Base-by-base conservation (phyloP, 371 early-diverging fungal species). In the Apophysomyces variabilis region DNA sequence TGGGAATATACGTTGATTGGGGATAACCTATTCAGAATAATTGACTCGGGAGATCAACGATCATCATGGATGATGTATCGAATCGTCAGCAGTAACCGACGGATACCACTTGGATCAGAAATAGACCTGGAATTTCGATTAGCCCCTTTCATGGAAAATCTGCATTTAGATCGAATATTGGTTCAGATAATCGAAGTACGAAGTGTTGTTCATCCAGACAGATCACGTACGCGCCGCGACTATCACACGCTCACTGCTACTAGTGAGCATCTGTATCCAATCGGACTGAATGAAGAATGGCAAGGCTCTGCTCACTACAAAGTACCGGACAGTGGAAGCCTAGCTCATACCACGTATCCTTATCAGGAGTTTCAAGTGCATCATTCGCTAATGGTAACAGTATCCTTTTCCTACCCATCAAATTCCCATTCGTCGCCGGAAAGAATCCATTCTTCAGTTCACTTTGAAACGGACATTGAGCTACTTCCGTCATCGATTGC, bases 121-220 rank as follows among this genome's bases (percentile, higher is more conserved):
- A 21, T 50, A 16, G 9, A 26, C 11, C 16, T 50, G 7, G 21
- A 50, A 5, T 21, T 50, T 16, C 54, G 21, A 21, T 26, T 50
- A 8, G 21, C 4, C 1, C 54, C 54, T 11, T 4, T 21, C 0
- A 21, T 21, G 21, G 21, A 21, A 32, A 18, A 1, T 11, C 21
- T 50, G 7, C 54, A 11, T 9, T 9, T 50, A 21, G 54, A 18
- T 5, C 54, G 21, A 8, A n/a, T 50, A 18, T 18, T 11, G 21
- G 54, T 21, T 21, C 54, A 50, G n/a, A 5, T 50, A 9, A 5
- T 21, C 4, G 54, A 50, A 21, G 21, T 21, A 21, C 54, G 54
- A 50, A 50, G 54, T 8, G 54, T 50, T 50, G 21, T 18, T 9
- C 54, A 50, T 26, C 54, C 54, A 3, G 54, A 50, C 54, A 50